A percentile compares a stretch with the other conserved stretches of the same genome.
Conservation (phyloP, 176 grass and related monocot species). For the Saccharum spontaneum region DNA sequence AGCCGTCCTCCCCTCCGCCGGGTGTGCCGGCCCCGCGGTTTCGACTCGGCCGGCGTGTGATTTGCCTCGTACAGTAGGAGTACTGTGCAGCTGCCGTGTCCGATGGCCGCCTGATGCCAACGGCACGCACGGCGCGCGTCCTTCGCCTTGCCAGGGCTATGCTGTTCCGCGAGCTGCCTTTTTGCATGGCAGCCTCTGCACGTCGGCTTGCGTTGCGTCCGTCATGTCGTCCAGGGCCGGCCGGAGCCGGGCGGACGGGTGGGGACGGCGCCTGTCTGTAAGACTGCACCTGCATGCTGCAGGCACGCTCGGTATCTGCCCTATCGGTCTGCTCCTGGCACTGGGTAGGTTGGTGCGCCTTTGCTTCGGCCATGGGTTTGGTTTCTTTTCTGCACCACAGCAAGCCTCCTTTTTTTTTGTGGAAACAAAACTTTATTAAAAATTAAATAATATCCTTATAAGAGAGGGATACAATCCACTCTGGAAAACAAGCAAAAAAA, state of each 20-base stretch:
- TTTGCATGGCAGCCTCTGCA: neutral
- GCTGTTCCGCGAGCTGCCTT: neutral
- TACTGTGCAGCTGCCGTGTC: too few relatives aligned
- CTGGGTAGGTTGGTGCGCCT: neutral
- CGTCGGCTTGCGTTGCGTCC: neutral
- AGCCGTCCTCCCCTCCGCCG: neutral
- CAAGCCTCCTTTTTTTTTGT: too few relatives aligned
- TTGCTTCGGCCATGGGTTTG: slow-evolving; percentile 44
- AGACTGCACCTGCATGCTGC: neutral
- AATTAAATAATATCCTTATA: too few relatives aligned
- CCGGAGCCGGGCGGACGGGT: neutral
- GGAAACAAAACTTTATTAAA: too few relatives aligned
- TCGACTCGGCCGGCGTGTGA: too few relatives aligned
- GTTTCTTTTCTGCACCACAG: neutral
- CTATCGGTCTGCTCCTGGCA: too few relatives aligned
- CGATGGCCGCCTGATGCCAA: neutral
- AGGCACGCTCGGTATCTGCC: neutral
- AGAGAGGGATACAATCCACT: too few relatives aligned
- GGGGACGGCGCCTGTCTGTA: neutral
- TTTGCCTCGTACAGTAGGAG: too few relatives aligned
- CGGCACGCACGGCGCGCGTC: neutral
- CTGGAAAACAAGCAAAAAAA: too few relatives aligned
- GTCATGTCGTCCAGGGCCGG: neutral
- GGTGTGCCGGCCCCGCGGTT: neutral
- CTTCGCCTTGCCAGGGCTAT: too few relatives aligned